Conservation (phyloP, 345 rosid genomes). For the Bruguiera parviflora region DNA sequence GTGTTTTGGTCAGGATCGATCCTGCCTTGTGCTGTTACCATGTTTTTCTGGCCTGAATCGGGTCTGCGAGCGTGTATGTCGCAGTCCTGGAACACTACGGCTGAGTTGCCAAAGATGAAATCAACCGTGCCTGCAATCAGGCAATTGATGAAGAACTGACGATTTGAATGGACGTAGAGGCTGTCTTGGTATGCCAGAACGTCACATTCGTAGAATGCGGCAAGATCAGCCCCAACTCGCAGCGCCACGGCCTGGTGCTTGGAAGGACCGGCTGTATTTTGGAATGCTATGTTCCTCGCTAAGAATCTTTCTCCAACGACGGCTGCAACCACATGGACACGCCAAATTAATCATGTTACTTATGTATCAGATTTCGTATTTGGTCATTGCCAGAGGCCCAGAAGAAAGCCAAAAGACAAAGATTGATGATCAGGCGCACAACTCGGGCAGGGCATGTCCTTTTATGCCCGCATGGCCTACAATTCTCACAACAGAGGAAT, state of each 20-base stretch:
- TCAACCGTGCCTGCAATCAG: slow-evolving; percentile 73
- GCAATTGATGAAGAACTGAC: slow-evolving; percentile 71
- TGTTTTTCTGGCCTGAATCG: slow-evolving; percentile 79
- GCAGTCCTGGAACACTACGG: slow-evolving; percentile 58
- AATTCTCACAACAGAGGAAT: no score
- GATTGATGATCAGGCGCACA: no score
- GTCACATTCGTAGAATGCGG: slow-evolving; percentile 79
- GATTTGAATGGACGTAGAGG: slow-evolving; percentile 61
- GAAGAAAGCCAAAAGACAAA: no score
- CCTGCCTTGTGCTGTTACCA: slow-evolving; percentile 95
- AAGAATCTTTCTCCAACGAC: slow-evolving; percentile 71
- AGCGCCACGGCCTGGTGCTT: slow-evolving; percentile 79
- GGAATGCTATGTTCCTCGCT: slow-evolving; percentile 67
- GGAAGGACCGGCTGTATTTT: slow-evolving; percentile 78
- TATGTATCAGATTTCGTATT: neutral
- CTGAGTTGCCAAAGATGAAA: slow-evolving; percentile 76
- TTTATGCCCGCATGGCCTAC: no score
- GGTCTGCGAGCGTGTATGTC: slow-evolving; percentile 93
- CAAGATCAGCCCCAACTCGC: slow-evolving; percentile 69
- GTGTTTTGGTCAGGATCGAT: slow-evolving; percentile 88
- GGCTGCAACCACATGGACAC: slow-evolving; percentile 38
- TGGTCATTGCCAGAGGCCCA: no score
- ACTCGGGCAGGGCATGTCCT: no score
- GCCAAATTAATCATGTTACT: neutral
- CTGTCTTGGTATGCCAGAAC: slow-evolving; percentile 79